Evolutionary conservation across 306 rosid species (phyloP).

Genomic region (Canavalia gladiata): DNA sequence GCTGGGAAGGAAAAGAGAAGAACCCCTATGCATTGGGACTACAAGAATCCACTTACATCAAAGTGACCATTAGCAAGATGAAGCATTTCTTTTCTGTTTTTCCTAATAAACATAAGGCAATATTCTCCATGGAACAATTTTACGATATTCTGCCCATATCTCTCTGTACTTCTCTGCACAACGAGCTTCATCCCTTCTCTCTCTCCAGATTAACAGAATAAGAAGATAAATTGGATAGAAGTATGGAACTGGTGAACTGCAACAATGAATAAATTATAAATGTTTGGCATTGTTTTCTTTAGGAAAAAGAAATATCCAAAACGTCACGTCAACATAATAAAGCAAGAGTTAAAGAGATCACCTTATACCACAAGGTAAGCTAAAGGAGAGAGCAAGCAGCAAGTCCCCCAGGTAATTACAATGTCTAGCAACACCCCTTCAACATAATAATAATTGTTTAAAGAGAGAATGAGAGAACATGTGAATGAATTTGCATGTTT

Average conservation of each 20-base stretch:
- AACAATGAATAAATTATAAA: conserved; percentile 43
- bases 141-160: conserved; percentile 77
- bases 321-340: conserved; percentile 16
- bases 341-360: conserved; percentile 45
- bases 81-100: not conserved
- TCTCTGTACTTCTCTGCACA: conserved; percentile 91
- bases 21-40: not conserved
- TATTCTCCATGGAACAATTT: conserved; percentile 95
- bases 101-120: conserved; percentile 67
- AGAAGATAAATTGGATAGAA: conserved; percentile 94
- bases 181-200: conserved; percentile 94
- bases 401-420: conserved; percentile 96
- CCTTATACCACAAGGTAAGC: conserved; percentile 98
- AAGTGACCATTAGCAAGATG: conserved; percentile 13
- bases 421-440: conserved; percentile 95
- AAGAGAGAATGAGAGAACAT: not conserved
- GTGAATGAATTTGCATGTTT: too few relatives aligned
- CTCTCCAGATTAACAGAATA: conserved; percentile 94
- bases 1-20: not conserved
- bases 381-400: conserved; percentile 91
- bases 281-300: conserved; percentile 15
- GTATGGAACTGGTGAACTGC: conserved; percentile 95
- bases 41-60: conserved; percentile 5
- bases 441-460: conserved; percentile 31
- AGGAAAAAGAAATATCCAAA: not conserved